Base-by-base conservation (phyloP, 768 basidiomycete genomes). In the Termitomyces sp. region DNA sequence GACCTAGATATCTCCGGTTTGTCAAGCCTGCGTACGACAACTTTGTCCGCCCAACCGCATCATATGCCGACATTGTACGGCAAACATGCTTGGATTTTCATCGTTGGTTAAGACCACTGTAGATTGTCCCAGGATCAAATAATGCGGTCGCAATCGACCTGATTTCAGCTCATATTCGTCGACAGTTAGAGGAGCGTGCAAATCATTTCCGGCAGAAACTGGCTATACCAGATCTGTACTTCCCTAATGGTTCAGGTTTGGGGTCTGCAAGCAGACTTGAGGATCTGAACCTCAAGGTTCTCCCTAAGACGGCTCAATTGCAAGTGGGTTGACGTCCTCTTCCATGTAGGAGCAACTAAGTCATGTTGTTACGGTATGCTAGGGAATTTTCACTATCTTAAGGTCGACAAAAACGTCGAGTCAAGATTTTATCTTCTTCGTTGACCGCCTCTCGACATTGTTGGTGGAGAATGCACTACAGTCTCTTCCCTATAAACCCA, bases 1-100 rank as follows among this genome's bases (percentile, higher is more conserved):
- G 5, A 47, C 38, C 16, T 67, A 92, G 90, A 71, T 97, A 97
- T 67, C 81, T 98, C 24, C 89, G 94, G 32, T 95, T 87, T 67
- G 96, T 99, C 64, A 99, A 99, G 67, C 93, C 92, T 5, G 85
- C 93, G 3, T 96, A 88, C 64, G 97, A 98, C 69, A 90, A 91
- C 69, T 97, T 95, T 62, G 94, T 99, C 22, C 83, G 83, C 33
- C 96, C 96, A 1, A 90, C 91, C 2, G 82, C 94, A 14, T 81
- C 85, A 45, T 79, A 88, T 67, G 96, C 96, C 2, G 94, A 99
- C 67, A 92, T 99, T 38, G 94, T 94, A 63, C 57, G 75, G 8
- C 63, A 8, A 45, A 48, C 67, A 22, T 28, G 54, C 11, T 24
- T 8, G 8, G 49, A 10, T 22, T 33, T 32, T 11, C 36, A 44